Evolutionary conservation across 192 early-diverging fungal species (phyloP).

Genomic region (Chytriomyces hyalinus): DNA sequence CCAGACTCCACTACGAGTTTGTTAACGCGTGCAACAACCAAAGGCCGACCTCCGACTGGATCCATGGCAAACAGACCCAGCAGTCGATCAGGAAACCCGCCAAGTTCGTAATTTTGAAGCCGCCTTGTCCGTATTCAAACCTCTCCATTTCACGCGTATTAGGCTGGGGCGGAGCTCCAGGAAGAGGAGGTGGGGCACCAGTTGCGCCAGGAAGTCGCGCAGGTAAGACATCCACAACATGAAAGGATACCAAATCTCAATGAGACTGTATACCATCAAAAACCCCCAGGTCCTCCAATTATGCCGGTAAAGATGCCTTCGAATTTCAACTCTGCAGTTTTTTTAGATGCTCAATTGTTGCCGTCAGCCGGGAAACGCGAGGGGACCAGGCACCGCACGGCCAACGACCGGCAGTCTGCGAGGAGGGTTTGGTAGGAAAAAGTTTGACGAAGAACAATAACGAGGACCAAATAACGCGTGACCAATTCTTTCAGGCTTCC

Average conservation of each 20-base stretch:
- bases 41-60: conserved; percentile 59
- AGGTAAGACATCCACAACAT: conserved; percentile 12
- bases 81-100: conserved; percentile 51
- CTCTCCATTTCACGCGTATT: background rate
- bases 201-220: conserved; percentile 41
- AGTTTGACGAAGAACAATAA: too few relatives aligned
- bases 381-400: conserved; percentile 36
- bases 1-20: too few relatives aligned
- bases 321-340: background rate
- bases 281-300: conserved; percentile 20
- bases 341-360: background rate
- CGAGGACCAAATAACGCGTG: too few relatives aligned
- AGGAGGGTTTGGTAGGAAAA: conserved; percentile 13
- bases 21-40: too few relatives aligned
- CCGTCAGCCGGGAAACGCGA: conserved; percentile 7
- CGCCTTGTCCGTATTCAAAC: background rate
- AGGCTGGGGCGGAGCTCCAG: conserved; percentile 34
- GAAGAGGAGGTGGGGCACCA: conserved; percentile 37
- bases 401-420: conserved; percentile 42
- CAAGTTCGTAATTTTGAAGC: conserved; percentile 31
- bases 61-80: conserved; percentile 60
- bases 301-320: background rate
- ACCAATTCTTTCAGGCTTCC: conserved; percentile 26
- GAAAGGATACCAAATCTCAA: background rate
- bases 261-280: background rate